Base-by-base conservation (phyloP, 2,329 filamentous ascomycete genomes). In the Atkinsonella hypoxylon region DNA sequence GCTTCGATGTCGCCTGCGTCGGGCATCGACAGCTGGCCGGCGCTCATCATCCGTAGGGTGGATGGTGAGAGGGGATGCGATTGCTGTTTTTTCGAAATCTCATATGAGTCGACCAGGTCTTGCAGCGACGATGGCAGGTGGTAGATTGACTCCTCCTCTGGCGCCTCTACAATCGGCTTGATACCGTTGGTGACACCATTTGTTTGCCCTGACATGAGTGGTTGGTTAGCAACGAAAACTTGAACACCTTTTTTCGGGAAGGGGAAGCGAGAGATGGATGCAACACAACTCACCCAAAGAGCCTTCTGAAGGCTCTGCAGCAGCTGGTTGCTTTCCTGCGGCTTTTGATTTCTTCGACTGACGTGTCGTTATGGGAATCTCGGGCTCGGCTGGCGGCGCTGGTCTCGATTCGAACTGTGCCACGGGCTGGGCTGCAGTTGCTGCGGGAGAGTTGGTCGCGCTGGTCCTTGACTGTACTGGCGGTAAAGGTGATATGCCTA, bases 31-130 rank as follows among this genome's bases (percentile, higher is more conserved):
- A 77, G 74, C 57, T 89, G 83, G 26, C 89, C 94, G 12, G 83
- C 76, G 32, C 79, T 78, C 61, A 96, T 79, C 73, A 95, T 79
- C 56, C 83, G 79, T 61, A 88, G 76, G 48, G 87, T 81, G 41
- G 82, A 75, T 34, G 82, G 79, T 49, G 85, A 81, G 18, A 77
- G 75, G 5, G 78, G 73, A 15, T 79, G 75, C 49, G 77, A 70
- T 22, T 79, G 76, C 32, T 85, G 81, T 61, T 81, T 82, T 69
- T 87, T 91, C 2, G 87, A 87, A 13, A 82, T 77, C 65, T 97
- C 90, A 62, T 90, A 96, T 0, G 90, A 89, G 52, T 95, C 88
- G 17, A 97, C 80, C 34, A 98, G 75, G 64, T 98, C 93, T 61
- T 89, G 87, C 49, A 98, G 72, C 31, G 87, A 89, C 7, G 89